These are phyloP conservation scores for Phalaenopsis equestris DNA, from an alignment of 106 monocot genomes.

Conservation along the genomic window DNA sequence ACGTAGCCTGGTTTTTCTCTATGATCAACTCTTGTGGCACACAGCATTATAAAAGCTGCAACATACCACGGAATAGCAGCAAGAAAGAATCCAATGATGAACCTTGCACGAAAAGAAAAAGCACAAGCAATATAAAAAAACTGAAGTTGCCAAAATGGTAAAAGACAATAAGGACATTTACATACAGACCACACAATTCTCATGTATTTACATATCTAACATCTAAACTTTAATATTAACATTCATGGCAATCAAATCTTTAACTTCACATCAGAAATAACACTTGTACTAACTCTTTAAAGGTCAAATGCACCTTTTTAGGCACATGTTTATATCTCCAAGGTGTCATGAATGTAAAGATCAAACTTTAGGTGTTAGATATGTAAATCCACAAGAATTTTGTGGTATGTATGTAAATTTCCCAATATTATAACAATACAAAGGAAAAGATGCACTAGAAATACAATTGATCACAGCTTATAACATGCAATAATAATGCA, in stretches of 20 bases:
- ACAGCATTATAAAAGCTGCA: conserved; percentile 64
- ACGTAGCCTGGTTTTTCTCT: conserved; percentile 86
- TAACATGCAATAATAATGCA: not conserved
- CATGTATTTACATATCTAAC: no score
- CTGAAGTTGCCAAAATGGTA: not conserved
- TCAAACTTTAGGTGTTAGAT: no score
- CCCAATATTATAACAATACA: no score
- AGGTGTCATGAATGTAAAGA: no score
- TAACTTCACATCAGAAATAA: no score
- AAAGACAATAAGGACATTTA: not conserved
- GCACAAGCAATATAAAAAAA: not conserved
- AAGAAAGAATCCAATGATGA: conserved; percentile 75
- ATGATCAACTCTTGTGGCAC: conserved; percentile 43
- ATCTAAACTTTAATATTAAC: no score
- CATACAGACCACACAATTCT: not conserved
- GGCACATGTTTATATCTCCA: no score
- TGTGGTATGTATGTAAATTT: no score
- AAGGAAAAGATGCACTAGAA: not conserved
- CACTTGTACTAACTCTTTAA: no score
- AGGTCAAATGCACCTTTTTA: no score
- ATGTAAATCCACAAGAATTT: no score
- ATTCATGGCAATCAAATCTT: no score
- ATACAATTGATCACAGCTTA: not conserved
- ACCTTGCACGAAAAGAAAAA: conserved; percentile 32
- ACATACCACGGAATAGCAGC: conserved; percentile 91